Conservation (phyloP, 1,284 basidiomycete genomes). For the Sparassis latifolia region DNA sequence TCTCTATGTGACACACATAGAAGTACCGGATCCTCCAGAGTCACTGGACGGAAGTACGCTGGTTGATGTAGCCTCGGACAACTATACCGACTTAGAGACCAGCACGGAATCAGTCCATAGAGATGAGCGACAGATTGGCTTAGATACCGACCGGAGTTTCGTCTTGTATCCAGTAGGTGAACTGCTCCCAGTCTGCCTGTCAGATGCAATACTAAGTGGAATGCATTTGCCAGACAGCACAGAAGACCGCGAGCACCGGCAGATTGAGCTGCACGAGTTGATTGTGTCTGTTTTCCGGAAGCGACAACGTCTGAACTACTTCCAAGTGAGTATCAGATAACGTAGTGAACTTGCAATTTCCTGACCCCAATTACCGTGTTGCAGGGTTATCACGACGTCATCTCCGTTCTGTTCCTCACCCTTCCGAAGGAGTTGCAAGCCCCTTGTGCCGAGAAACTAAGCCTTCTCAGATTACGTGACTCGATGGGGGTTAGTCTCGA, state of each 20-base stretch:
- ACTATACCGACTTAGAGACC: neutral
- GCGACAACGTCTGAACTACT: constrained; percentile 74
- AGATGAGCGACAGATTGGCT: constrained; percentile 79
- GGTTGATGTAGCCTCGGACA: too few species aligned
- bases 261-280: constrained; percentile 68
- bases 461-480: constrained; percentile 79
- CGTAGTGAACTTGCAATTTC: neutral
- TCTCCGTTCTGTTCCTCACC: constrained; percentile 82
- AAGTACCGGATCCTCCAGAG: too few species aligned
- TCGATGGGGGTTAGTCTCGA: constrained; percentile 84
- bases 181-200: constrained; percentile 6
- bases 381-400: constrained; percentile 89
- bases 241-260: constrained; percentile 41
- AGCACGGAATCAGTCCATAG: constrained; percentile 37
- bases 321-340: constrained; percentile 51
- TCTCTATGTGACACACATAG: constrained; percentile 27
- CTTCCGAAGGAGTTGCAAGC: constrained; percentile 56
- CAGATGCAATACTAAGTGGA: neutral
- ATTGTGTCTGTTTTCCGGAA: constrained; percentile 71
- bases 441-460: constrained; percentile 62
- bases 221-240: constrained; percentile 17
- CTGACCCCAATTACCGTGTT: neutral
- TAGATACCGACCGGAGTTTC: constrained; percentile 87
- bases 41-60: too few species aligned
- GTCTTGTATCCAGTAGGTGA: constrained; percentile 84